Percentiles rank a stretch among this genome's conserved stretches.
phyloP scores from a whole-genome alignment of 768 basidiomycete genomes.

The Hortiboletus flavorubellus region DNA sequence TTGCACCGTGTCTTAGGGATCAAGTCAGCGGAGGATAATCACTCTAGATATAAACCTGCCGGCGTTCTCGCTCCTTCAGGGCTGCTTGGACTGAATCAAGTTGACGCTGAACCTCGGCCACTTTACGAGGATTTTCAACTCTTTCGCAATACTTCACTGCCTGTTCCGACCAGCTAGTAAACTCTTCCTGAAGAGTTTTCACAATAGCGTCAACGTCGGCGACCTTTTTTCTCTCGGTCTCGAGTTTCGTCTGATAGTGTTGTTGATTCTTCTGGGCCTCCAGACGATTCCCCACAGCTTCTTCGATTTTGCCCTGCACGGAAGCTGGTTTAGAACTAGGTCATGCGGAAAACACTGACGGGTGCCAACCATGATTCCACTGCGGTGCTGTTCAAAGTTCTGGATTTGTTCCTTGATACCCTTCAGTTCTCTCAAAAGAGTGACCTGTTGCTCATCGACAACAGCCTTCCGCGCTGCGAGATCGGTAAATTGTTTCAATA shows the following conservation, averaged over 20 bases:
- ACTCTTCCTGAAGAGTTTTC: constrained; percentile 57
- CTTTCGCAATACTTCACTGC: constrained; percentile 62
- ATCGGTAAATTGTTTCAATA: constrained; percentile 48
- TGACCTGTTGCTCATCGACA: constrained; percentile 44
- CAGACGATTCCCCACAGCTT: constrained; percentile 47
- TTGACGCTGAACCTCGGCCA: constrained; percentile 53
- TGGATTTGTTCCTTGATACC: constrained; percentile 46
- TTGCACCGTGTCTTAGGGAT: constrained; percentile 60
- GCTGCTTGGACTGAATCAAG: constrained; percentile 63
- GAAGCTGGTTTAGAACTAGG: not conserved
- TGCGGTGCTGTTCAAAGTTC: constrained; percentile 46
- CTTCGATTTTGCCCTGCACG: constrained; percentile 47
- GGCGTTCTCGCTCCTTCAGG: constrained; percentile 61
- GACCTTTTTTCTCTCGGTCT: constrained; percentile 46
- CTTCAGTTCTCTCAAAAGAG: constrained; percentile 42
- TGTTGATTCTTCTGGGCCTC: constrained; percentile 45
- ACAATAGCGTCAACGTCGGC: constrained; percentile 43
- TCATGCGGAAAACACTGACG: not conserved
- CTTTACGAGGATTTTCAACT: constrained; percentile 54
- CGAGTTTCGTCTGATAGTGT: constrained; percentile 52
- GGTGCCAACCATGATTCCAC: constrained; percentile 42
- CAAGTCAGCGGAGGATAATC: constrained; percentile 1
- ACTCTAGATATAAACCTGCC: constrained; percentile 36
- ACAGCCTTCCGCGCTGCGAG: constrained; percentile 43
- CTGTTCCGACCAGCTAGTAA: constrained; percentile 60